Evolutionary conservation across 2,329 filamentous ascomycete genomes (phyloP), one percentile per base, ranked within the genome.

Genomic region (Aspergillus alliaceus): DNA sequence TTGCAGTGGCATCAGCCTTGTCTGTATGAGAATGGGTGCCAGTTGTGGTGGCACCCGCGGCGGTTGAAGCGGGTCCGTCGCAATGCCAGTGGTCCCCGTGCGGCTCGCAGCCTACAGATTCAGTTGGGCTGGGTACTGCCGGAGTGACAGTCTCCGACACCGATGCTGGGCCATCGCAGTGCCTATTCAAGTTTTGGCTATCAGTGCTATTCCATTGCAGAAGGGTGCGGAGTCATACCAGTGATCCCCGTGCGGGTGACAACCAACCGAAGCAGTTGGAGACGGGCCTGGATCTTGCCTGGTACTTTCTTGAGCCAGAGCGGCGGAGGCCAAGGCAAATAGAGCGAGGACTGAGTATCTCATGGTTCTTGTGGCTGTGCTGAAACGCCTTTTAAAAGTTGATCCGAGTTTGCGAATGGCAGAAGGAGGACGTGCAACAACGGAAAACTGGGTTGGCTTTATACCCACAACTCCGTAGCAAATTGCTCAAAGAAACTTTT

Each of bases 241-340:
- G 53, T 70, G 68, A 27, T 70, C 67, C 6, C 67, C 67, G 31
- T 69, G 63, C 2, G 67, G 60, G 22, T 67, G 59, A 44, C 67
- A 66, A 35, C 68, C 65, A 14, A 63, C 32, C 6, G 66, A 72
- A 15, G 63, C 69, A 6, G 69, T 72, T n/a, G 70, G 70, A 20
- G 66, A 70, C 25, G 68, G 68, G 15, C 66, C 67, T 0, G 66
- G 66, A n/a, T 66, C 61, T 29, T 67, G 52, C 11, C 53, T 48
- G 2, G 27, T 20, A 18, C 27, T 32, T 2, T 12, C 54, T 12
- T 60, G 51, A n/a, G 61, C 59, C 12, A 61, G 39, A 22, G 57
- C 53, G 8, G 57, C 52, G 18, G 64, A 59, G 15, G 63, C 59
- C 47, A 68, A 52, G 25, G 62, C 63, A 7, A 61, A 32, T n/a